Evolutionary conservation across 805 yeast species (phyloP), one percentile per base, ranked within the genome.

Genomic region (Babjeviella inositovora): DNA sequence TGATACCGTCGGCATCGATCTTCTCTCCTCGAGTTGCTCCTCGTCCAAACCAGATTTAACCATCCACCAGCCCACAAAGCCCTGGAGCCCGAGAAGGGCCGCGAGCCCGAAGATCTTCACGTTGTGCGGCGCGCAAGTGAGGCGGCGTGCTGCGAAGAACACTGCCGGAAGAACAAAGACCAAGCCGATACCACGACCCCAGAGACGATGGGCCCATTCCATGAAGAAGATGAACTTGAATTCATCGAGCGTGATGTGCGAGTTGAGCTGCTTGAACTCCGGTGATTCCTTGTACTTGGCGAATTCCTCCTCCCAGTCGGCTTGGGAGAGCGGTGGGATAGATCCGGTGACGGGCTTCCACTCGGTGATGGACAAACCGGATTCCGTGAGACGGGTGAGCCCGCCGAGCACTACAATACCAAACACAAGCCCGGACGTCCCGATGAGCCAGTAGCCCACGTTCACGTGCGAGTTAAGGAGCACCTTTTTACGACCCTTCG

Each of bases 51-150:
- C 98, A 7, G 95, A 81, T 38, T 79, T 71, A 24, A 90, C 98
- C 98, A 90, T 90, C 99, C 99, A 90, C 98, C 98, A 90, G 15
- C 98, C 98, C 34, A 90, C 75, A 25, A 74, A 77, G 25, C 98
- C 98, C 56, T 90, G 98, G 22, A 90, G 53, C 7, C 94, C 99
- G 28, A 90, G 59, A 24, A 90, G 52, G 1, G 62, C 70, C 19
- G 93, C 65, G 21, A 90, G 63, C 2, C 80, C 80, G 11, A 79
- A 47, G 9, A 90, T 54, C 34, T 81, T 62, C 27, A 55, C 54
- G 23, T 80, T 72, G 4, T 79, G 74, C 28, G 70, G 70, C 3
- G 66, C 49, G 3, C 84, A 70, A 7, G 87, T 70, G 32, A 57
- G 70, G 19, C 69, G 67, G 4, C 73, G 53, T 10, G 60, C 57